phyloP scores from a whole-genome alignment of 2,329 filamentous ascomycete genomes.

The Arthrobotrys musiformis region DNA sequence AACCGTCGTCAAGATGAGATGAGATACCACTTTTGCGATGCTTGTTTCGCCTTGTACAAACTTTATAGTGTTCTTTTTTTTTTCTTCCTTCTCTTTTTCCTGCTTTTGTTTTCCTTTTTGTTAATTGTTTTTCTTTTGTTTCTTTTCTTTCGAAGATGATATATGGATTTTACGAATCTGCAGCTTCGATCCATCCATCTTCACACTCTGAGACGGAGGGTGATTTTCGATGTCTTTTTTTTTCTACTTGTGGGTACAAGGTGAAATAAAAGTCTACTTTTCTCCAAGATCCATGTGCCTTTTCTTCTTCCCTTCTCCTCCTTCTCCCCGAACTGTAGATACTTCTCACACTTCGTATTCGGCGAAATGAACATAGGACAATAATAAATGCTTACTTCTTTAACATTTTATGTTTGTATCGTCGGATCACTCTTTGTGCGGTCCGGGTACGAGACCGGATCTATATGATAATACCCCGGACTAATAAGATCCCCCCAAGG shows the following conservation, averaged over 20 bases:
- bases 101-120: background rate
- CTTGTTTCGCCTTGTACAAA: constrained; percentile 38
- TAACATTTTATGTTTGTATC: too few species aligned
- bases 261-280: constrained; percentile 3
- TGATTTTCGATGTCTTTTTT: background rate
- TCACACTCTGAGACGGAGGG: background rate
- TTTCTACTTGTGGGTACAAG: constrained; percentile 6
- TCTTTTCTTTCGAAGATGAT: background rate
- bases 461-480: background rate
- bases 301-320: background rate
- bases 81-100: background rate
- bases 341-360: background rate
- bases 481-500: background rate
- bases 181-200: background rate
- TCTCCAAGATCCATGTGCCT: background rate
- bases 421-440: too few species aligned
- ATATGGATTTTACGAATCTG: constrained; percentile 3
- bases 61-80: background rate
- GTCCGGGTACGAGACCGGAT: too few species aligned
- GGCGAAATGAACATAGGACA: background rate
- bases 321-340: background rate
- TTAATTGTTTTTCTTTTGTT: background rate
- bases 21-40: constrained; percentile 28
- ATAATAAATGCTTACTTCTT: background rate
- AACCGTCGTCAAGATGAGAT: constrained; percentile 24